Evolutionary conservation across 2,329 filamentous ascomycete genomes (phyloP).

Genomic region (Alternaria postmessia): DNA sequence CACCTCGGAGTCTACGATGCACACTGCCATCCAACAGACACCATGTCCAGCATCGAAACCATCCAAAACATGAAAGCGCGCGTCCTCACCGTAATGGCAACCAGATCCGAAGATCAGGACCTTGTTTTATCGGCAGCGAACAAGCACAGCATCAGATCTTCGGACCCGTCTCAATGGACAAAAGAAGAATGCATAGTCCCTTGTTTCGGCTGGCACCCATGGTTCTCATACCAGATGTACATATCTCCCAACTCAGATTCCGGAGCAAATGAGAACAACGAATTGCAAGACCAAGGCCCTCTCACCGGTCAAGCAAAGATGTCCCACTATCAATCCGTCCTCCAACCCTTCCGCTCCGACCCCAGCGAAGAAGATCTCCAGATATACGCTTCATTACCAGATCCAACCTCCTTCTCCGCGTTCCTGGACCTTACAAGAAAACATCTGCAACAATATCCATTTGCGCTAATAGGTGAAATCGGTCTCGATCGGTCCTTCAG

Average conservation of each 20-base stretch:
- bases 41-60: conserved; percentile 66
- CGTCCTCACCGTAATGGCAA: conserved; percentile 78
- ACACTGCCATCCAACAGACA: conserved; percentile 86
- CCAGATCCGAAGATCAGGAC: conserved; percentile 76
- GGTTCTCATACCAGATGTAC: conserved; percentile 82
- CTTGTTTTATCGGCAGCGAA: conserved; percentile 71
- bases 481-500: conserved; percentile 81
- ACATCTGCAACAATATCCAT: conserved; percentile 65
- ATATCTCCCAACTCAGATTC: conserved; percentile 32
- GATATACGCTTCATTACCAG: conserved; percentile 62
- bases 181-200: conserved; percentile 64
- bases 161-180: conserved; percentile 35
- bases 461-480: conserved; percentile 77
- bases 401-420: conserved; percentile 66
- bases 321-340: conserved; percentile 71
- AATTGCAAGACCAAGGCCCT: conserved; percentile 52
- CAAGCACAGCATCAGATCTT: conserved; percentile 58
- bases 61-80: conserved; percentile 73
- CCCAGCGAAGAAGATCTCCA: conserved; percentile 51
- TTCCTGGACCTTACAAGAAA: conserved; percentile 65
- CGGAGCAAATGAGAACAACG: not conserved
- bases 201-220: conserved; percentile 87
- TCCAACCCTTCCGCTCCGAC: conserved; percentile 58
- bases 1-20: conserved; percentile 76
- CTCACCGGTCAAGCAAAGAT: conserved; percentile 57